A percentile compares a stretch with the other conserved stretches of the same genome.
Conservation (phyloP, 106 monocot genomes). For the Allium fistulosum region DNA sequence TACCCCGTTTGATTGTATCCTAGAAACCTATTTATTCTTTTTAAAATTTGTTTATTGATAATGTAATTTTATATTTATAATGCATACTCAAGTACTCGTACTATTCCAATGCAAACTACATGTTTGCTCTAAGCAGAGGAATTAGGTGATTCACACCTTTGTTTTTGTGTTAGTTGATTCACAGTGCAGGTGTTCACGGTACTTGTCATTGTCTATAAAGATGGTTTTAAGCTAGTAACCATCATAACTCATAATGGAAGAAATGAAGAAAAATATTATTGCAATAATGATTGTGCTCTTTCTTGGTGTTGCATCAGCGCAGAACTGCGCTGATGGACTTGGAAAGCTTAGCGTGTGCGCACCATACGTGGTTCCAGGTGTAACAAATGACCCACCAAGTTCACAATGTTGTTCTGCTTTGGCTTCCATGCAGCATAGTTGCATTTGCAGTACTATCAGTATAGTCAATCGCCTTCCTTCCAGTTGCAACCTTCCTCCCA, state of each 20-base stretch:
- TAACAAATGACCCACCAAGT: neutral
- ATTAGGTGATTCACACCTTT: no score
- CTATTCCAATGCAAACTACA: no score
- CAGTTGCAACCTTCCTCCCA: slow-evolving; percentile 2
- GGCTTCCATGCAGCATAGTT: slow-evolving; percentile 6
- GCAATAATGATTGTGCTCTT: neutral
- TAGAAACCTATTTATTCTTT: no score
- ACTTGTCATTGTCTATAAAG: no score
- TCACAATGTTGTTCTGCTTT: slow-evolving; percentile 29
- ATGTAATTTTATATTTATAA: no score
- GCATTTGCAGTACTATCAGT: slow-evolving; percentile 28
- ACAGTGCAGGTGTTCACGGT: no score
- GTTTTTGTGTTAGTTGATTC: no score
- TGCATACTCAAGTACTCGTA: no score
- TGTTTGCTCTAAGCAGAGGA: no score
- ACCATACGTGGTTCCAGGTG: slow-evolving; percentile 21
- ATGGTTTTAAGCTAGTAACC: no score
- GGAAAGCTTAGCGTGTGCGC: slow-evolving; percentile 19
- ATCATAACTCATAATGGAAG: neutral
- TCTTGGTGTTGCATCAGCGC: neutral
- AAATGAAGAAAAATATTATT: neutral
- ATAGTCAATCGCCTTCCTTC: slow-evolving; percentile 24
- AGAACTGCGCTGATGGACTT: slow-evolving; percentile 23
- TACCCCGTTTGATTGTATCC: no score
- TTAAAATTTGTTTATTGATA: no score